phyloP scores from a whole-genome alignment of 2,329 filamentous ascomycete species.

The Pyrenophora seminiperda region DNA sequence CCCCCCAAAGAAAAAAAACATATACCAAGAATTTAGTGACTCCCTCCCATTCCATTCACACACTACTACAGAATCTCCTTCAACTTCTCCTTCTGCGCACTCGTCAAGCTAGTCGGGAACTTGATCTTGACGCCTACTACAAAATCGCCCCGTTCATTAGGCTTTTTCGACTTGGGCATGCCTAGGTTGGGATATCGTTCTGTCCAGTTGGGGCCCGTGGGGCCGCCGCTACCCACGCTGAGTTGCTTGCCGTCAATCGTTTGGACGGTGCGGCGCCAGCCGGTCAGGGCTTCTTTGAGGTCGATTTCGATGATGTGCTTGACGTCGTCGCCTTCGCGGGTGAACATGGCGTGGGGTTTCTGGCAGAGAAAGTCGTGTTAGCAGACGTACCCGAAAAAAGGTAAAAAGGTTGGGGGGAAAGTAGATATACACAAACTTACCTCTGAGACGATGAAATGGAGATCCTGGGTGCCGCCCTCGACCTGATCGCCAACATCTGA shows the following conservation, averaged over 20 bases:
- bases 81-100: conserved; percentile 78
- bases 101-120: conserved; percentile 79
- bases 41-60: neutral
- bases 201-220: conserved; percentile 81
- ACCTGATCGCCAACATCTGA: conserved; percentile 97
- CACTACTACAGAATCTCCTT: conserved; percentile 70
- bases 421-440: conserved; percentile 62
- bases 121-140: conserved; percentile 90
- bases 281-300: conserved; percentile 91
- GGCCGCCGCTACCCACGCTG: conserved; percentile 76
- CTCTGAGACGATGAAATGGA: conserved; percentile 95
- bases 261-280: conserved; percentile 87
- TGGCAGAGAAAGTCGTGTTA: conserved; percentile 52
- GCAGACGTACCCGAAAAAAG: conserved; percentile 13
- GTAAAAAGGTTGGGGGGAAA: neutral
- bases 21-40: conserved; percentile 16
- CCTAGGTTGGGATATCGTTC: conserved; percentile 85
- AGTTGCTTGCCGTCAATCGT: conserved; percentile 93
- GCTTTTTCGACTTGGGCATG: conserved; percentile 94
- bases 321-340: conserved; percentile 86
- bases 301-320: conserved; percentile 77
- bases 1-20: conserved; percentile 9
- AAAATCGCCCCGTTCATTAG: conserved; percentile 81
- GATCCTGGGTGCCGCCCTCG: conserved; percentile 91
- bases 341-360: conserved; percentile 86